Evolutionary conservation across 768 basidiomycete genomes (phyloP).

Genomic region (Kwoniella shandongensis): DNA sequence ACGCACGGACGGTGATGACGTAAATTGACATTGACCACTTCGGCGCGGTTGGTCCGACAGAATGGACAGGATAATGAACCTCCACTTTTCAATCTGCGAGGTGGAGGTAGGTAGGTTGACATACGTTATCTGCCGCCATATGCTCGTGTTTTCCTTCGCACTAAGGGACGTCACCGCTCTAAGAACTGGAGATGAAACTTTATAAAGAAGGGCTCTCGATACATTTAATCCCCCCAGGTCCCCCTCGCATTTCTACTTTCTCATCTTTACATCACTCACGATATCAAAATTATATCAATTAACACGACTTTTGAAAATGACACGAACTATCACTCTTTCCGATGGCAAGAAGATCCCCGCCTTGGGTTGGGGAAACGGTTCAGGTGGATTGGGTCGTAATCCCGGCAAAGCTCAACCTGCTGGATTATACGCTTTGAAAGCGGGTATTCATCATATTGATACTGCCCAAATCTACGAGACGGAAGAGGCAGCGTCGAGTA

Average conservation of each 20-base stretch:
- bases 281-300: too few relatives aligned
- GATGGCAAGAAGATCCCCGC: constrained; percentile 49
- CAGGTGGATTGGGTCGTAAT: constrained; percentile 16
- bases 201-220: too few relatives aligned
- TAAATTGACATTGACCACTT: too few relatives aligned
- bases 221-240: too few relatives aligned
- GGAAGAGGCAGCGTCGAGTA: constrained; percentile 35
- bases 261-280: too few relatives aligned
- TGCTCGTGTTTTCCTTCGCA: not conserved
- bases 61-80: too few relatives aligned
- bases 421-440: constrained; percentile 36
- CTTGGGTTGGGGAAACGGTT: constrained; percentile 48
- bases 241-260: too few relatives aligned
- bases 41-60: too few relatives aligned
- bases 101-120: not conserved
- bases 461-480: constrained; percentile 46
- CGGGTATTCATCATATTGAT: constrained; percentile 45
- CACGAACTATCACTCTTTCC: constrained; percentile 36
- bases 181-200: too few relatives aligned
- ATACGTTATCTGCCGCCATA: constrained; percentile 11
- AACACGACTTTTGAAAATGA: constrained; percentile 17
- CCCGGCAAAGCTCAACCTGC: constrained; percentile 24
- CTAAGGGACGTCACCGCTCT: too few relatives aligned
- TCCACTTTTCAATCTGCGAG: constrained; percentile 1
- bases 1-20: too few relatives aligned